These are phyloP conservation scores for Rhizopus sp. DNA, from an alignment of 371 early-diverging fungal species.

Conservation along the genomic window DNA sequence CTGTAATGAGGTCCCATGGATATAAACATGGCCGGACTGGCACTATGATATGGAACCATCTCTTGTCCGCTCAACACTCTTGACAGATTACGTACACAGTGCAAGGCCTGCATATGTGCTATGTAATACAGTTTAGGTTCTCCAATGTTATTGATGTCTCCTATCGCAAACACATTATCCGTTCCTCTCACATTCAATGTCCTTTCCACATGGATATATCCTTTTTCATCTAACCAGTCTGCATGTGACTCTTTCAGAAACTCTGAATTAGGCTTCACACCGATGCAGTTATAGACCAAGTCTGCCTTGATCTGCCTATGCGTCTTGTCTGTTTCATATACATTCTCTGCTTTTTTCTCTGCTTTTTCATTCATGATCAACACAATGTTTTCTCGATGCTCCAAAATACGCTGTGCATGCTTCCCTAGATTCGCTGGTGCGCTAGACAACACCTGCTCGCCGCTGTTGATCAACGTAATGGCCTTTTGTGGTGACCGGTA, in stretches of 20 bases:
- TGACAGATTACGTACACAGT: constrained; percentile 25
- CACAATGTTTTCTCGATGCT: constrained; percentile 10
- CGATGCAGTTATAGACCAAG: constrained; percentile 34
- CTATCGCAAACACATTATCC: constrained; percentile 34
- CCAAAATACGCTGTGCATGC: constrained; percentile 23
- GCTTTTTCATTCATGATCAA: constrained; percentile 30
- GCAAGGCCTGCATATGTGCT: constrained; percentile 47
- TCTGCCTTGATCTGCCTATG: constrained; percentile 24
- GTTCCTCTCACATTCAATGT: constrained; percentile 25
- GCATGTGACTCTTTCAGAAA: constrained; percentile 24
- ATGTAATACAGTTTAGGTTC: constrained; percentile 51
- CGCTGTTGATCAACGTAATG: constrained; percentile 43
- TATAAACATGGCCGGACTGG: constrained; percentile 26
- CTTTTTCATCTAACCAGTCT: constrained; percentile 30
- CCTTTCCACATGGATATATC: constrained; percentile 27
- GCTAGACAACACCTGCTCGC: constrained; percentile 18
- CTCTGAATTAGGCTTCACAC: constrained; percentile 33
- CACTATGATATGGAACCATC: constrained; percentile 25
- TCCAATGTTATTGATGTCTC: constrained; percentile 30
- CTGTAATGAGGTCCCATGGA: constrained; percentile 36
- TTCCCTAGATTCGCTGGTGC: constrained; percentile 25
- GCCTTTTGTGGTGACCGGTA: constrained; percentile 38
- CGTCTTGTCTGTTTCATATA: constrained; percentile 34
- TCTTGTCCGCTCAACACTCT: constrained; percentile 11
- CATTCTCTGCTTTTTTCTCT: constrained; percentile 5